Evolutionary conservation across 805 yeast genomes (phyloP), one percentile per base, ranked within the genome.

Genomic region (Schwanniomyces occidentalis): DNA sequence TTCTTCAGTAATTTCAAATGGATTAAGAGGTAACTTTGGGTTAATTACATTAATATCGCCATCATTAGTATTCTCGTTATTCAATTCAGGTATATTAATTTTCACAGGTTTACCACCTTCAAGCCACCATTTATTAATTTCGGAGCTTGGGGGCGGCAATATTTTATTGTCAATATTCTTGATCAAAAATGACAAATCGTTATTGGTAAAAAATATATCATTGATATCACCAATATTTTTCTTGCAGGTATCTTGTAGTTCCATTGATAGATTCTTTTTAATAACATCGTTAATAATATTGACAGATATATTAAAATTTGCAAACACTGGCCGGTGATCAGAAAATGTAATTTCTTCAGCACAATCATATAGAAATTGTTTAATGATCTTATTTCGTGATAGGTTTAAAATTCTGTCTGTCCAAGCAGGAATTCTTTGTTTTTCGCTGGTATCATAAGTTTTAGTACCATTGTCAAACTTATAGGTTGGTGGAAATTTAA

Each of bases 391-490:
- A 10, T 85, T 80, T 16, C 84, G 66, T 3, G 73, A 61, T 36
- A 67, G 48, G 50, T 79, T 81, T 30, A 90, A 59, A 24, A 87
- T 82, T 51, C 99, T 70, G 58, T 91, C 99, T 0, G 98, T 91
- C 97, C 98, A 91, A 0, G 96, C 84, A 1, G 99, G 99, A 4
- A 86, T 81, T 48, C 99, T 73, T 43, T 83, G 91, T 56, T 91
- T 91, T 48, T 91, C 99, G 8, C 95, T 83, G 1, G 95, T 72
- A 56, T 91, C 98, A 55, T 90, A 93, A 13, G 58, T 65, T 31
- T 76, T 72, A 0, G 95, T 82, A 3, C 91, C 93, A 42, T 84
- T 82, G 56, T 91, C 96, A 59, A 78, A 91, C 54, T 91, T 91
- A 64, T 91, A 91, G 1, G 99, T 93, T 7, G 98, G 99, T 24